Base-by-base conservation (phyloP, 2,329 filamentous ascomycete genomes). In the Leptographium galeiforme region DNA sequence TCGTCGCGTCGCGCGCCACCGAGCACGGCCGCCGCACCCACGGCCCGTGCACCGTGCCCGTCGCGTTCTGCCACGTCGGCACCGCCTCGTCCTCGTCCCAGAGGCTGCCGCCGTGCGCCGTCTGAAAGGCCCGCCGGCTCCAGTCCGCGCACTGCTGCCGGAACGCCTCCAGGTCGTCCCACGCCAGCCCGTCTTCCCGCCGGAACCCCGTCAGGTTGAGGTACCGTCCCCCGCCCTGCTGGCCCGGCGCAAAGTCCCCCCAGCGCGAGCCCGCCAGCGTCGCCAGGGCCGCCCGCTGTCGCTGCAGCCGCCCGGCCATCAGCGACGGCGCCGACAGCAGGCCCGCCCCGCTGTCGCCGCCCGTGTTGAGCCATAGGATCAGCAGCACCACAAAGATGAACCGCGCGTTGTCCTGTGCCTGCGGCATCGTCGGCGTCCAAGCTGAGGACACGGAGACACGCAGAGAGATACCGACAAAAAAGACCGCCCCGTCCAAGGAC, bases 161-260 rank as follows among this genome's bases (percentile, higher is more conserved):
- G 55, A 90, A 88, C 1, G 72, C 68, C 0, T 72, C 72, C 25
- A 96, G 71, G 54, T 89, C 75, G 38, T 83, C 77, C 90, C 90
- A 96, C 2, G 80, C 84, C 66, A 87, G 88, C 6, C 78, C 81
- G 67, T 95, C 86, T 19, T 81, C 76, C 48, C 80, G 71, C 49
- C 85, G 78, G 57, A 94, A 82, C 1, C 91, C 91, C 2, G 87
- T 87, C 51, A 95, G 71, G 60, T 89, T 88, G 55, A 89, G 68
- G 57, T 75, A 82, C 30, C 67, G 70, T 18, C 30, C 25, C 14
- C 19, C 50, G 2, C 52, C 57, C 57, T 43, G 59, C 61, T 43
- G 59, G 55, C 61, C 64, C 12, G 79, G 79, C 16, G 67, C 60
- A 63, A 84, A 84, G 63, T 82, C 79, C 50, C 76, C 77, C 79